Conservation (phyloP, 768 basidiomycete genomes). For the Mycena venus region DNA sequence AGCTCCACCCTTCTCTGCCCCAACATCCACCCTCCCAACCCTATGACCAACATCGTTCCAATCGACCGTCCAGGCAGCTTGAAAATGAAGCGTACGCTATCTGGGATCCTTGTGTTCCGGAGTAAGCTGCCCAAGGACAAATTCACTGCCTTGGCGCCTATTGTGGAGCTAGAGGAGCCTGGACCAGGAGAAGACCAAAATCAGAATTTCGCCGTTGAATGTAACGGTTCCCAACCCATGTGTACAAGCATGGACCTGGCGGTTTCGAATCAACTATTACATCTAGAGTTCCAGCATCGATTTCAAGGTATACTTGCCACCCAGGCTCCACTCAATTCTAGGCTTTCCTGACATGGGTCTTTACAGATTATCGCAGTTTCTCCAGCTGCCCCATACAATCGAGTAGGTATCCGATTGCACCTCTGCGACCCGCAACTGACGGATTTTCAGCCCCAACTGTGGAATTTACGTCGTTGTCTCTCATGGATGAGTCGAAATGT, state of each 20-base stretch:
- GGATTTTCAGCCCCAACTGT: conserved; percentile 9
- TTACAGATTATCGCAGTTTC: background rate
- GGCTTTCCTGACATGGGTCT: background rate
- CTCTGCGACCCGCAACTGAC: background rate
- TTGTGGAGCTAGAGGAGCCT: conserved; percentile 13
- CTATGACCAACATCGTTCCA: background rate
- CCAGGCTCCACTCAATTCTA: background rate
- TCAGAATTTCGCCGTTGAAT: background rate
- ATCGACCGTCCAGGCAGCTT: background rate
- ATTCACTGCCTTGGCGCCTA: background rate
- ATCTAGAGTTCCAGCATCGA: background rate
- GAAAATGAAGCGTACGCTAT: background rate
- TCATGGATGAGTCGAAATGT: background rate
- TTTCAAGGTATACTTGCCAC: background rate
- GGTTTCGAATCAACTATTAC: background rate
- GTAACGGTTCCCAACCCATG: background rate
- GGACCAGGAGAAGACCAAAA: background rate
- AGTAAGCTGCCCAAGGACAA: background rate
- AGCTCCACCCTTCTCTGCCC: background rate
- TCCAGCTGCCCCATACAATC: background rate
- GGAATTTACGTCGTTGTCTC: conserved; percentile 5
- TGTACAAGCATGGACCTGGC: background rate
- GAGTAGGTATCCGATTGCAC: background rate
- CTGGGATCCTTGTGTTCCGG: background rate
- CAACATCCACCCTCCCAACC: background rate